These are phyloP conservation scores for Ophiostoma ulmi DNA, from an alignment of 2,329 filamentous ascomycete species.

Conservation along the genomic window DNA sequence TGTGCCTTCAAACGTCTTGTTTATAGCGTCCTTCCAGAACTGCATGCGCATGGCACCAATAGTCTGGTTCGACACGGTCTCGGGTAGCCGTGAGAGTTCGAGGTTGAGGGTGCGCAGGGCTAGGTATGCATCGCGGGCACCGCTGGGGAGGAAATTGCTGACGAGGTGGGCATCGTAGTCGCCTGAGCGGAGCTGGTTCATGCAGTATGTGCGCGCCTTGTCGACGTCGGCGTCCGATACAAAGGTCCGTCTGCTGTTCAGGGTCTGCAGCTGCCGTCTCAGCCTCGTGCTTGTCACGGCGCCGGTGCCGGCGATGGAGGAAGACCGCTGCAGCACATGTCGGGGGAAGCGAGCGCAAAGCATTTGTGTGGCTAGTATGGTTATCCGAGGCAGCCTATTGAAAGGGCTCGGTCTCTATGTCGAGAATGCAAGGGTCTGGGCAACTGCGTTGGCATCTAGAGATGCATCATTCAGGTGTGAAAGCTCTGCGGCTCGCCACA, in stretches of 20 bases:
- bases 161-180: constrained; percentile 86
- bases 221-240: constrained; percentile 49
- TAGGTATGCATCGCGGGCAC: constrained; percentile 76
- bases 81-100: constrained; percentile 83
- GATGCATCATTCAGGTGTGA: not conserved
- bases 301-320: not conserved
- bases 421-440: not conserved
- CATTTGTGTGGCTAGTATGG: not conserved
- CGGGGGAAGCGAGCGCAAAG: not conserved
- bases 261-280: constrained; percentile 1
- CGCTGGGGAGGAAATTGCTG: constrained; percentile 72
- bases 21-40: constrained; percentile 86
- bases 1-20: constrained; percentile 63
- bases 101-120: constrained; percentile 89
- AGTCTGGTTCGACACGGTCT: constrained; percentile 80
- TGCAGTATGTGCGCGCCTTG: constrained; percentile 51
- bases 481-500: not conserved
- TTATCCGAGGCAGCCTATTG: not conserved
- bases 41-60: constrained; percentile 86
- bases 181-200: constrained; percentile 53
- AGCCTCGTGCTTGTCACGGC: not conserved
- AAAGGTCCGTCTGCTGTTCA: constrained; percentile 37
- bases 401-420: constrained; percentile 6
- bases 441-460: not conserved
- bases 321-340: constrained; percentile 11